Conservation (phyloP, 2,329 filamentous ascomycete genomes). For the Setomelanomma holmii region DNA sequence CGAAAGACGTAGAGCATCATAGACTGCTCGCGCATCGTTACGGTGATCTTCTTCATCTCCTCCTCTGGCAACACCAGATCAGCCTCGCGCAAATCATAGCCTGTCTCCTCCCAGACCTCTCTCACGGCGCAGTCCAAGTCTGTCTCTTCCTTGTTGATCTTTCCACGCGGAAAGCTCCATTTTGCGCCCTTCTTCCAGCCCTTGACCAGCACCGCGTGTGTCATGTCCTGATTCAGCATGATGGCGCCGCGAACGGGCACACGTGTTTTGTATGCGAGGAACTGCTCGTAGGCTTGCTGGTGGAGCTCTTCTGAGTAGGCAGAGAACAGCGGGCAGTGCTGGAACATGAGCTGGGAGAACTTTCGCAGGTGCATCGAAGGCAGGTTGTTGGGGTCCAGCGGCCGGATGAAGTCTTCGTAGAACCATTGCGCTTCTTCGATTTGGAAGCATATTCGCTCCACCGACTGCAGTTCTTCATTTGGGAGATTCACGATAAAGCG, state of each 20-base stretch:
- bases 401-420: conserved; percentile 98
- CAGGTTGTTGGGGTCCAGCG: conserved; percentile 78
- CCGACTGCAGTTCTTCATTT: conserved; percentile 84
- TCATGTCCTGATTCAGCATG: conserved; percentile 92
- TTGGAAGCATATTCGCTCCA: conserved; percentile 96
- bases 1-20: conserved; percentile 92
- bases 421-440: conserved; percentile 99
- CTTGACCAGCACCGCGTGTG: conserved; percentile 89
- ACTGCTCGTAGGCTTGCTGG: conserved; percentile 85
- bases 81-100: conserved; percentile 78
- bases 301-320: conserved; percentile 80
- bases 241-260: conserved; percentile 95
- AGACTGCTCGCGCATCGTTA: conserved; percentile 91
- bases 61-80: conserved; percentile 74
- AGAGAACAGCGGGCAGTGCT: conserved; percentile 88
- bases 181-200: conserved; percentile 97
- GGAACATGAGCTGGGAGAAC: conserved; percentile 90
- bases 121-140: conserved; percentile 92
- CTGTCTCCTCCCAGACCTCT: conserved; percentile 96
- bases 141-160: conserved; percentile 97
- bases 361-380: conserved; percentile 84
- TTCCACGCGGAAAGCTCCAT: conserved; percentile 96
- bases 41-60: conserved; percentile 82
- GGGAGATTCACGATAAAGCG: conserved; percentile 98
- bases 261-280: conserved; percentile 91